Conservation (phyloP, 2,329 filamentous ascomycete genomes). For the Colletotrichum trifolii region DNA sequence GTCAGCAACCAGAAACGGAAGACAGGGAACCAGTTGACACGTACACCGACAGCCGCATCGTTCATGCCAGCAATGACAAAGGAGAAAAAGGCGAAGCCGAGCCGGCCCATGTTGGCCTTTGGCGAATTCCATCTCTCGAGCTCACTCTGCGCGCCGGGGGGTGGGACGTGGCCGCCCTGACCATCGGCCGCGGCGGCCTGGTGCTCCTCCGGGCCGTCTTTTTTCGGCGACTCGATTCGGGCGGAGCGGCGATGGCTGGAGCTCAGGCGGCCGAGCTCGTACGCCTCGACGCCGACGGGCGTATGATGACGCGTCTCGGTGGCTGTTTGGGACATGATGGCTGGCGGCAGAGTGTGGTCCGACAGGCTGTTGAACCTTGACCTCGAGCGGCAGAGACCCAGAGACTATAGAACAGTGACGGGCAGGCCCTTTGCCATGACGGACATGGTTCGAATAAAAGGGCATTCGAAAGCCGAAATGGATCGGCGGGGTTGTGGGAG, state of each 20-base stretch:
- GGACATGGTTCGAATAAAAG: too few species aligned
- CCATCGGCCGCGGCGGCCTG: not conserved
- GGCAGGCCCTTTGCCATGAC: too few species aligned
- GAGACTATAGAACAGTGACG: too few species aligned
- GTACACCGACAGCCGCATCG: constrained; percentile 69
- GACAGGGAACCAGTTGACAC: constrained; percentile 33
- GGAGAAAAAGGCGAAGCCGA: constrained; percentile 62
- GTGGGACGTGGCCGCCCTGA: constrained; percentile 3
- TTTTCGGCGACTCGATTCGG: constrained; percentile 1
- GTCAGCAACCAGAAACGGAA: not conserved
- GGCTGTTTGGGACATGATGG: constrained; percentile 34
- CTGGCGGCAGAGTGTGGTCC: not conserved
- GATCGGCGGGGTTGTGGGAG: constrained; percentile 12
- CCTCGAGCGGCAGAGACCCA: too few species aligned
- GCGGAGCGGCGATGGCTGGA: constrained; percentile 4
- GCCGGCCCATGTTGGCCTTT: constrained; percentile 44
- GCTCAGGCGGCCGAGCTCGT: constrained; percentile 27
- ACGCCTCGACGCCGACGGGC: constrained; percentile 11
- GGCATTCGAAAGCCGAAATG: too few species aligned
- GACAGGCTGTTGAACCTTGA: not conserved
- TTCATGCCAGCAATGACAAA: constrained; percentile 72
- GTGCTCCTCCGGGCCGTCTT: constrained; percentile 17
- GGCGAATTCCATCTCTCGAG: constrained; percentile 51
- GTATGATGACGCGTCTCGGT: constrained; percentile 29
- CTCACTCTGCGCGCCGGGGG: constrained; percentile 24